phyloP scores from a whole-genome alignment of 2,329 filamentous ascomycete species.

The Colletotrichum limetticola region DNA sequence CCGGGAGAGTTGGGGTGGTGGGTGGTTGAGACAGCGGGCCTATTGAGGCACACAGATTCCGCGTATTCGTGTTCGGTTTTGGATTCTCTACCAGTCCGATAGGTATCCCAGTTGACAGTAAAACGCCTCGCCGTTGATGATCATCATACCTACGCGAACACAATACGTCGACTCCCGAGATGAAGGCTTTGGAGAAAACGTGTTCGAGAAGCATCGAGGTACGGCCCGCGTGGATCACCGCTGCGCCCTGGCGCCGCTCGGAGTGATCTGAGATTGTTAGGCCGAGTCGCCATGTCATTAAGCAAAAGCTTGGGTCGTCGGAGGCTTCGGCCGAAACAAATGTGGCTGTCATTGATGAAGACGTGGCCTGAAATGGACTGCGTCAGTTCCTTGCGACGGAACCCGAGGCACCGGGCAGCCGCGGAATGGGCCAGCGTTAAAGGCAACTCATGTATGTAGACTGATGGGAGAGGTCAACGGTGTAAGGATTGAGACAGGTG shows the following conservation, averaged over 20 bases:
- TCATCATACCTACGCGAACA: neutral
- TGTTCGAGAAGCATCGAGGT: neutral
- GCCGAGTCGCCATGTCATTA: neutral
- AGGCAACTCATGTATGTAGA: neutral
- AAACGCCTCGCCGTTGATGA: neutral
- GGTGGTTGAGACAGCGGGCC: neutral
- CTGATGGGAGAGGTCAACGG: neutral
- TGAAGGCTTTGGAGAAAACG: neutral
- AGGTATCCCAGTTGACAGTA: neutral
- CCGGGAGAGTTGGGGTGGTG: constrained; percentile 11
- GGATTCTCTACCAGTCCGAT: constrained; percentile 1
- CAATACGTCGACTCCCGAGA: neutral
- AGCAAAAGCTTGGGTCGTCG: neutral
- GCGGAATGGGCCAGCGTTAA: neutral
- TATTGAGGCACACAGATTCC: neutral
- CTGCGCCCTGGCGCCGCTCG: neutral
- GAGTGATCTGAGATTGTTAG: neutral
- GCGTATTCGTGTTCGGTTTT: constrained; percentile 27
- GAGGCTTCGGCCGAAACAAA: constrained; percentile 3
- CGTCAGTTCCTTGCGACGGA: constrained; percentile 18
- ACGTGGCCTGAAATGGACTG: neutral
- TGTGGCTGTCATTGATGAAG: constrained; percentile 29
- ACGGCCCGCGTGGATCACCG: constrained; percentile 5
- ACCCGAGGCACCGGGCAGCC: constrained; percentile 14
- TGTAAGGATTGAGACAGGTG: neutral